These are phyloP conservation scores for Carpinus viminea DNA, from an alignment of 306 rosid genomes.

Conservation along the genomic window DNA sequence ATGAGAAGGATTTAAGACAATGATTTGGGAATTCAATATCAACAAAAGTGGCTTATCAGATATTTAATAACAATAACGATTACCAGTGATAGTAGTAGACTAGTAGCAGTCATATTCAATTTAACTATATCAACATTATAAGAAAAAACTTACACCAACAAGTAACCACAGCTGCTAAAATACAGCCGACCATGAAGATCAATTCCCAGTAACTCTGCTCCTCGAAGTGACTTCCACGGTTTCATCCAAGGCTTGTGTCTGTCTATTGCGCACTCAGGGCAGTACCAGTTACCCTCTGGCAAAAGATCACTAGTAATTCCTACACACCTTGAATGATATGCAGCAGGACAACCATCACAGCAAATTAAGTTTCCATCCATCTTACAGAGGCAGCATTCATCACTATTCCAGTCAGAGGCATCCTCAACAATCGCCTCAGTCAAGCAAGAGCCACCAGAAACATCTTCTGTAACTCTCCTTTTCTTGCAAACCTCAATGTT, in stretches of 20 bases:
- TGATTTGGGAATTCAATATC: background rate
- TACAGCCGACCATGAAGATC: conserved; percentile 85
- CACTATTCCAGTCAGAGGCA: conserved; percentile 81
- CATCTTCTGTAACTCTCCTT: conserved; percentile 54
- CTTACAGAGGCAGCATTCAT: conserved; percentile 95
- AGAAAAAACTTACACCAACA: conserved; percentile 81
- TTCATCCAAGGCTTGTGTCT: conserved; percentile 63
- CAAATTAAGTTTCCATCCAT: conserved; percentile 98
- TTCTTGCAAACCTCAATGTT: conserved; percentile 62
- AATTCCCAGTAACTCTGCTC: conserved; percentile 80
- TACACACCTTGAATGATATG: conserved; percentile 91
- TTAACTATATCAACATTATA: conserved; percentile 26
- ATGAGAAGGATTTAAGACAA: background rate
- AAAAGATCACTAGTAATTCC: conserved; percentile 69
- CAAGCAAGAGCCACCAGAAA: conserved; percentile 52
- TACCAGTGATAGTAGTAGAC: conserved; percentile 12
- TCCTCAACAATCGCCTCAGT: conserved; percentile 59
- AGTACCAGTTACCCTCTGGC: conserved; percentile 98
- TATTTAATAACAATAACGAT: background rate
- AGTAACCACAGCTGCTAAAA: conserved; percentile 76
- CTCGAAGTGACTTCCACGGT: conserved; percentile 72
- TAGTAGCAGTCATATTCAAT: conserved; percentile 17
- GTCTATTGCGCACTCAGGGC: conserved; percentile 92
- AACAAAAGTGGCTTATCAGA: background rate
- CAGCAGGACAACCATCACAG: conserved; percentile 99